A percentile compares a stretch with the other conserved stretches of the same genome.
Evolutionary conservation across 2,329 filamentous ascomycete species (phyloP).

Genomic region (Cucurbitaria berberidis): DNA sequence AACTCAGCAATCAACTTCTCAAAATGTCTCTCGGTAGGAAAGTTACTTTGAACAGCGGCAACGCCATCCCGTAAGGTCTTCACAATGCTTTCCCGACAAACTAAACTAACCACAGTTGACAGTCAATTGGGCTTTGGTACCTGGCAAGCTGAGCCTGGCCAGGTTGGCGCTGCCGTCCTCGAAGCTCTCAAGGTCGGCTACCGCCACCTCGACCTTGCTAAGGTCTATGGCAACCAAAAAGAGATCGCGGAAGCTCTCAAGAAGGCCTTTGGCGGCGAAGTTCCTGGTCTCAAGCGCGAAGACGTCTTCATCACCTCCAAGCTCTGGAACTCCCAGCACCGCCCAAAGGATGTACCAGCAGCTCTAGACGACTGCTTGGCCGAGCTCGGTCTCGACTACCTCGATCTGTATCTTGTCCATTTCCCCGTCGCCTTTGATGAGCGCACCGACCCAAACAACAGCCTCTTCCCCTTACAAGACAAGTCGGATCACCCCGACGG

Average conservation of each 20-base stretch:
- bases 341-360: conserved; percentile 66
- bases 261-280: conserved; percentile 15
- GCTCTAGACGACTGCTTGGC: conserved; percentile 75
- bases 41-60: conserved; percentile 68
- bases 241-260: conserved; percentile 37
- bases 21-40: conserved; percentile 44
- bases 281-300: conserved; percentile 52
- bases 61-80: conserved; percentile 72
- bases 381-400: conserved; percentile 84
- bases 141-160: conserved; percentile 41
- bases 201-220: conserved; percentile 39
- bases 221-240: conserved; percentile 42
- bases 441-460: conserved; percentile 12
- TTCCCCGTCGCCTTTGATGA: conserved; percentile 64
- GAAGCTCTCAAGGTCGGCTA: conserved; percentile 42
- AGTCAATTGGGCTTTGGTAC: conserved; percentile 57
- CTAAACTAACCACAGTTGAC: conserved; percentile 60
- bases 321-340: conserved; percentile 90
- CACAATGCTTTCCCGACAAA: conserved; percentile 59
- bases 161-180: conserved; percentile 51
- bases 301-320: conserved; percentile 66
- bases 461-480: conserved; percentile 11
- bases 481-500: conserved; percentile 9
- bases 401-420: conserved; percentile 84
- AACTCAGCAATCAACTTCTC: conserved; percentile 7